Percentiles rank a stretch among this genome's conserved stretches.
Evolutionary conservation across 75 land plant genomes (phyloP).

Genomic region (Picea sitchensis): DNA sequence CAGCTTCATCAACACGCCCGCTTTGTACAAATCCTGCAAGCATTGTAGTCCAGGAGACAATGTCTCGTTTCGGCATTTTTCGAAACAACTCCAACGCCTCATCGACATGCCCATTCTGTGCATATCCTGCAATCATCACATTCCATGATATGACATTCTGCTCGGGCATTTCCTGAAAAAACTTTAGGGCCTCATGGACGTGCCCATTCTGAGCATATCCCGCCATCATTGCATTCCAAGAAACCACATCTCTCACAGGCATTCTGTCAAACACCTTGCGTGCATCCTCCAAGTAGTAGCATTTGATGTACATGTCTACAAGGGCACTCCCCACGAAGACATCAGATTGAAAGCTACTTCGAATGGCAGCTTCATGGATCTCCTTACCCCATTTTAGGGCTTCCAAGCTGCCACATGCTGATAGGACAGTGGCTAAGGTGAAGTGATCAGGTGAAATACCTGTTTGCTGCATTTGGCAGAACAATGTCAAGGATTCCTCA

Average conservation of each 20-base stretch:
- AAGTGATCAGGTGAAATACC: slow-evolving; percentile 40
- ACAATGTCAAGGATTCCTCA: slow-evolving; percentile 34
- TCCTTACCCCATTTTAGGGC: slow-evolving; percentile 39
- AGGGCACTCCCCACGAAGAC: slow-evolving; percentile 55
- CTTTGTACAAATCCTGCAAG: slow-evolving; percentile 5
- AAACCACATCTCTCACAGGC: slow-evolving; percentile 40
- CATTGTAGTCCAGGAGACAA: slow-evolving; percentile 22
- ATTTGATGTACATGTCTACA: slow-evolving; percentile 57
- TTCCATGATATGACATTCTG: slow-evolving; percentile 19
- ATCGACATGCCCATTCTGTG: slow-evolving; percentile 18
- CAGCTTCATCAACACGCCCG: slow-evolving; percentile 13
- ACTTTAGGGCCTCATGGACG: slow-evolving; percentile 43
- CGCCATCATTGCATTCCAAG: slow-evolving; percentile 70
- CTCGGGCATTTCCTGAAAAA: slow-evolving; percentile 42
- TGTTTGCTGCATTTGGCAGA: slow-evolving; percentile 33
- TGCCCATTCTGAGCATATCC: slow-evolving; percentile 59
- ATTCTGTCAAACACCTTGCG: slow-evolving; percentile 46
- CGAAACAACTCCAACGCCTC: slow-evolving; percentile 12
- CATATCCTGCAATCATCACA: slow-evolving; percentile 16
- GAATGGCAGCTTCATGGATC: slow-evolving; percentile 40
- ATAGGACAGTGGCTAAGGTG: slow-evolving; percentile 41
- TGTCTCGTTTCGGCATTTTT: neutral
- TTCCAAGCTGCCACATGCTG: slow-evolving; percentile 49
- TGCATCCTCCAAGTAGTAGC: slow-evolving; percentile 43
- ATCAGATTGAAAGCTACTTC: slow-evolving; percentile 39